phyloP scores from a whole-genome alignment of 108 stramenopile genomes.

The Fragilaria crotonensis region DNA sequence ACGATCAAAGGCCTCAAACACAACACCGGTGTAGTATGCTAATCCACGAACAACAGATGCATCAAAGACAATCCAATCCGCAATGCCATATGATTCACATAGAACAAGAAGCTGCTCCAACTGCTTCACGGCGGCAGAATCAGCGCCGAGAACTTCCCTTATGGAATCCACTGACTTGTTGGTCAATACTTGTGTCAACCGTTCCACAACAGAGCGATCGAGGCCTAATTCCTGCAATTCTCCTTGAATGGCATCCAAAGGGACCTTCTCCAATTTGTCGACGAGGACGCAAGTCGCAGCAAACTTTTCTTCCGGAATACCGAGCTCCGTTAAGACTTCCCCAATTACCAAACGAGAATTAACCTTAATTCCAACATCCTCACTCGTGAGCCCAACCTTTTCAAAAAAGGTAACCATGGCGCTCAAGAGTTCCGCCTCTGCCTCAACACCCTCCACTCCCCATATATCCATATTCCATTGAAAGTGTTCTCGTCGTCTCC shows the following conservation, averaged over 20 bases:
- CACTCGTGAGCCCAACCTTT: slow-evolving; percentile 72
- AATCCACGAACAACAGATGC: slow-evolving; percentile 94
- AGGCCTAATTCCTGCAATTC: slow-evolving; percentile 88
- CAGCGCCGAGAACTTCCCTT: slow-evolving; percentile 63
- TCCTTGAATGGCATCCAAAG: slow-evolving; percentile 83
- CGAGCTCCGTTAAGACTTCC: slow-evolving; percentile 82
- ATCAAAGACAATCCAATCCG: slow-evolving; percentile 93
- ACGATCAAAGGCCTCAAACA: slow-evolving; percentile 98
- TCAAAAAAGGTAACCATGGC: slow-evolving; percentile 90
- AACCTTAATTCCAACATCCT: slow-evolving; percentile 97
- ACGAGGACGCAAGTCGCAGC: slow-evolving; percentile 94
- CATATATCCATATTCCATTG: slow-evolving; percentile 98
- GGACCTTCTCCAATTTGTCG: slow-evolving; percentile 98
- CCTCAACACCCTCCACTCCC: slow-evolving; percentile 85
- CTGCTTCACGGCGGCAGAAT: slow-evolving; percentile 82
- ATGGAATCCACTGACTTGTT: slow-evolving; percentile 83
- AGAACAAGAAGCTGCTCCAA: slow-evolving; percentile 62
- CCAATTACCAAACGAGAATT: slow-evolving; percentile 88
- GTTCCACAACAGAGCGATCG: slow-evolving; percentile 67
- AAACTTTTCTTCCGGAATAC: slow-evolving; percentile 89
- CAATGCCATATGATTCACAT: slow-evolving; percentile 82
- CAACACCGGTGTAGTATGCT: slow-evolving; percentile 96
- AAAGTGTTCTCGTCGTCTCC: slow-evolving; percentile 94
- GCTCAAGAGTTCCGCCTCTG: slow-evolving; percentile 91
- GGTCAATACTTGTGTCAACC: slow-evolving; percentile 73